Evolutionary conservation across 2,329 filamentous ascomycete species (phyloP).

Genomic region (Colletotrichum karsti): DNA sequence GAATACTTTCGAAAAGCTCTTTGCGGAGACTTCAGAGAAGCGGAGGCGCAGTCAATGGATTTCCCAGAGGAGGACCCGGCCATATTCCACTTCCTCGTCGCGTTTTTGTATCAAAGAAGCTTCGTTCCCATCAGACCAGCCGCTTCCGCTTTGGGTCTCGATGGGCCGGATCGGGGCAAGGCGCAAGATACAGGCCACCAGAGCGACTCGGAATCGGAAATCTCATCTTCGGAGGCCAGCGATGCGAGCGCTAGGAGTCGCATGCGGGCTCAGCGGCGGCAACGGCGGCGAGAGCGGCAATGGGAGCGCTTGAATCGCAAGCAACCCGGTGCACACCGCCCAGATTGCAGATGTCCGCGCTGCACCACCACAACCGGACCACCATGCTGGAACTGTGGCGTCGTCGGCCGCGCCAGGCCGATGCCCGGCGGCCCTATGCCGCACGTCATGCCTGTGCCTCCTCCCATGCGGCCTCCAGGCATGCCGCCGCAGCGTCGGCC

Average conservation of each 20-base stretch:
- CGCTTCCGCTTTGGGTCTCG: constrained; percentile 47
- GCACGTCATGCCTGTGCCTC: constrained; percentile 21
- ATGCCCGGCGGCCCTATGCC: constrained; percentile 33
- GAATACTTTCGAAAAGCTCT: constrained; percentile 60
- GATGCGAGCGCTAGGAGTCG: constrained; percentile 46
- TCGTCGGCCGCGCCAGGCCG: constrained; percentile 40
- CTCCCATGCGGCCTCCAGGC: constrained; percentile 13
- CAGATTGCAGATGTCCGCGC: constrained; percentile 51
- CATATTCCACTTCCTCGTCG: constrained; percentile 60
- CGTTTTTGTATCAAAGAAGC: constrained; percentile 57
- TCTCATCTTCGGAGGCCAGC: constrained; percentile 41
- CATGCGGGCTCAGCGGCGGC: constrained; percentile 41
- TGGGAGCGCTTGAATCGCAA: constrained; percentile 51
- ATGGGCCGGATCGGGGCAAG: constrained; percentile 53
- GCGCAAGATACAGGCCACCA: constrained; percentile 39
- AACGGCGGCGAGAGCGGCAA: constrained; percentile 43
- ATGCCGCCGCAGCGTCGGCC: constrained; percentile 25
- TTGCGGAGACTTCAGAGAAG: constrained; percentile 56
- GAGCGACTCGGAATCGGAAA: constrained; percentile 43
- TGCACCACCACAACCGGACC: constrained; percentile 44
- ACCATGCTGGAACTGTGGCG: constrained; percentile 53
- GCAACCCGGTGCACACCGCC: constrained; percentile 52
- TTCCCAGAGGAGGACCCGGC: constrained; percentile 60
- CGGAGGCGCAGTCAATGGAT: constrained; percentile 53
- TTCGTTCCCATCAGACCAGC: constrained; percentile 55